phyloP scores from a whole-genome alignment of 805 yeast species.

The Candida verbasci region DNA sequence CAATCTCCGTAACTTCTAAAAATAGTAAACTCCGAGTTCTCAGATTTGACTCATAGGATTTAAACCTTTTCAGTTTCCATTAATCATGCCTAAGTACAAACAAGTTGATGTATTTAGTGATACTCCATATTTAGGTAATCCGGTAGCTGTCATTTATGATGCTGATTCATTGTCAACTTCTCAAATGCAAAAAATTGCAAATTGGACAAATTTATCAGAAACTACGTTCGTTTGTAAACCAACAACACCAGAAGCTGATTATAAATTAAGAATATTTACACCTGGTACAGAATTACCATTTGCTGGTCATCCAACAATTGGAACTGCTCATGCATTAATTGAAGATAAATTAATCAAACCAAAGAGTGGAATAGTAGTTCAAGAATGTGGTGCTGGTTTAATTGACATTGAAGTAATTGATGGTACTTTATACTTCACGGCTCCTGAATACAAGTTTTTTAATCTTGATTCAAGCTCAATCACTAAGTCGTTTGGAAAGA shows the following conservation, averaged over 20 bases:
- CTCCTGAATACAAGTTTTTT: slow-evolving; percentile 15
- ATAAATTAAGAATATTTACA: slow-evolving; percentile 47
- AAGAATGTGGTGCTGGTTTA: slow-evolving; percentile 45
- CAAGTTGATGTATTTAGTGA: slow-evolving; percentile 44
- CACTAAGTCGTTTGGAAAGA: slow-evolving; percentile 8
- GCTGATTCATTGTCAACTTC: slow-evolving; percentile 34
- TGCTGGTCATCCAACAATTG: slow-evolving; percentile 65
- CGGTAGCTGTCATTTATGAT: slow-evolving; percentile 50
- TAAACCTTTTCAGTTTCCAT: no score
- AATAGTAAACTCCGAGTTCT: no score
- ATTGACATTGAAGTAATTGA: slow-evolving; percentile 26
- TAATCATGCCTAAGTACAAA: slow-evolving; percentile 16
- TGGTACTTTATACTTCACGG: slow-evolving; percentile 20
- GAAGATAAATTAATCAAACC: slow-evolving; percentile 31
- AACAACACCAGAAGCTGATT: slow-evolving; percentile 36
- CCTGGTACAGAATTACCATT: slow-evolving; percentile 48
- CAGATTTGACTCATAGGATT: no score
- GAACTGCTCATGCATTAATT: slow-evolving; percentile 44
- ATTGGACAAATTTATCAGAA: slow-evolving; percentile 61
- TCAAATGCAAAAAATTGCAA: slow-evolving; percentile 45
- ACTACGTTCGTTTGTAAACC: slow-evolving; percentile 49
- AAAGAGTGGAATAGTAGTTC: slow-evolving; percentile 24
- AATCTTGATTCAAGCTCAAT: slow-evolving; percentile 9
- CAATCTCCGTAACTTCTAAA: no score
- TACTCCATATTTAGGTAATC: slow-evolving; percentile 44